Base-by-base conservation (phyloP, 371 early-diverging fungal genomes). In the Thermomucor indicae-seudaticae region DNA sequence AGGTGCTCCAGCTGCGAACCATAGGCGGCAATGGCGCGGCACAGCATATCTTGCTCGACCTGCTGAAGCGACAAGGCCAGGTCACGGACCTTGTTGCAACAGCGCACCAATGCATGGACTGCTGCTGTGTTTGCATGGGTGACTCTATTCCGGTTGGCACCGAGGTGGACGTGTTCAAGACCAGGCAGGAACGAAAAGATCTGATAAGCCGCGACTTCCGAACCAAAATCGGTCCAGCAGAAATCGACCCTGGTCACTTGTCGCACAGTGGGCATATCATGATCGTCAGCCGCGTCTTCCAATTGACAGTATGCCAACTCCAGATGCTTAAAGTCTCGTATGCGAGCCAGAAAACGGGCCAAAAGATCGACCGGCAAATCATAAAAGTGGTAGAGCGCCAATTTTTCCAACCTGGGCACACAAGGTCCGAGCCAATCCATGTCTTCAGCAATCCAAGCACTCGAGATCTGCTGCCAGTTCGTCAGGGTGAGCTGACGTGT, bases 221-320 rank as follows among this genome's bases (percentile, higher is more conserved):
- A 56, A n/a, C n/a, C n/a, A 44, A 76, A 76, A 37, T 76, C 72
- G 17, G 76, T 72, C 76, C 76, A 76, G 5, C 57, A 31, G 6
- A 67, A 47, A 25, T 50, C 44, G 1, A 75, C 44, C 17, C 37
- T 51, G 24, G 39, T 32, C 24, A 30, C 44, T 2, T 31, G n/a
- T n/a, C 31, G 34, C 27, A 41, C 24, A 6, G 30, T 41, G 8
- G 20, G 17, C 7, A 16, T 17, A 19, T 42, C 43, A 5, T 12
- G 20, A 20, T 11, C 11, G 11, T 11, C 11, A 22, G 28, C 39
- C 10, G 5, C 22, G 29, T 23, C 7, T 25, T 19, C n/a, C 14
- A 29, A 16, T 40, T 43, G 20, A 47, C 51, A 40, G 28, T 55
- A 49, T n/a, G 29, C 42, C 16, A 48, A 27, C 16, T 45, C 16